phyloP scores from a whole-genome alignment of 148 eudicot genomes.

The Chenopodium formosanum region DNA sequence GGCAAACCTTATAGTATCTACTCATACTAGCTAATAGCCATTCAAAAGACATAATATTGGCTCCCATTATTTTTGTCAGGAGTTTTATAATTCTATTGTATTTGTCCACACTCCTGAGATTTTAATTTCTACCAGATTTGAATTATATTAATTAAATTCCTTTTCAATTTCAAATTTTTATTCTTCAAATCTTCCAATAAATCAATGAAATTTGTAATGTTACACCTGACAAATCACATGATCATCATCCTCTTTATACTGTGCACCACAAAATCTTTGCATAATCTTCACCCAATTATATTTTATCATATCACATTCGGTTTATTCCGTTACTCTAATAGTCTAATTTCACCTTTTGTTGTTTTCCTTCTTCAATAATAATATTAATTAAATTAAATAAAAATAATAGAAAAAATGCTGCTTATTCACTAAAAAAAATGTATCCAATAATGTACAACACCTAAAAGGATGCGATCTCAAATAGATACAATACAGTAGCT shows the following conservation, averaged over 20 bases:
- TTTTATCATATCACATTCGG: neutral
- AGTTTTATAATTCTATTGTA: neutral
- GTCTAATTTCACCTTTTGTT: neutral
- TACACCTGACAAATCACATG: conserved; percentile 31
- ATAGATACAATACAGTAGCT: neutral
- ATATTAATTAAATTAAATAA: no score
- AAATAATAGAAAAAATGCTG: no score
- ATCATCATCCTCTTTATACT: neutral
- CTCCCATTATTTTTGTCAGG: neutral
- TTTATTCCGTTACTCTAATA: neutral
- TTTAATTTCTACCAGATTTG: neutral
- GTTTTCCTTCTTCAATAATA: neutral
- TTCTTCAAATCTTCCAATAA: neutral
- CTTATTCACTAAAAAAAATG: neutral
- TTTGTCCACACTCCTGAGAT: neutral
- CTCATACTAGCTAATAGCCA: neutral
- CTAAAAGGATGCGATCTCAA: neutral
- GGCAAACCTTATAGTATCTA: neutral
- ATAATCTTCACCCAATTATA: conserved; percentile 13
- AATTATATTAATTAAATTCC: no score
- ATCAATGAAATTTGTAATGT: conserved; percentile 1
- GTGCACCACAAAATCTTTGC: conserved; percentile 20
- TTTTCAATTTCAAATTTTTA: no score
- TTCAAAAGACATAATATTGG: neutral
- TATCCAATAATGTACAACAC: neutral